Evolutionary conservation across 1,284 basidiomycete genomes (phyloP).

Genomic region (Irpex sp.): DNA sequence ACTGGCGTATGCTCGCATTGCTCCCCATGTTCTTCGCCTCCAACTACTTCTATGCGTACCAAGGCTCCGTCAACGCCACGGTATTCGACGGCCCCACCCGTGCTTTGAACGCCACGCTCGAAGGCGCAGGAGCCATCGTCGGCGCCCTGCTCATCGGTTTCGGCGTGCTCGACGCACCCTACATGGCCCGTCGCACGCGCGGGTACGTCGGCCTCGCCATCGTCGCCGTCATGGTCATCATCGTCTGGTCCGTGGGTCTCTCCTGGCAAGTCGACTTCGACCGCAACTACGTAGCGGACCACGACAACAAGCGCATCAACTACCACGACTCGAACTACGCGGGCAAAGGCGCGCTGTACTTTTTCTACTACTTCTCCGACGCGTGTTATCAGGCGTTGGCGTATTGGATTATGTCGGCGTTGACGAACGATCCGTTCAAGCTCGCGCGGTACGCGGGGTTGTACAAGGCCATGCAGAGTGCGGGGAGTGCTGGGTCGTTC

Average conservation of each 20-base stretch:
- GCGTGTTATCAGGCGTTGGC: constrained; percentile 35
- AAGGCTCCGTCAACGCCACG: constrained; percentile 31
- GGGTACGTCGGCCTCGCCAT: constrained; percentile 36
- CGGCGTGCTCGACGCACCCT: constrained; percentile 32
- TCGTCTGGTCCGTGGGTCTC: constrained; percentile 32
- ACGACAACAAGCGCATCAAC: constrained; percentile 23
- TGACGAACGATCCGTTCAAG: constrained; percentile 38
- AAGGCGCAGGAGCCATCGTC: constrained; percentile 35
- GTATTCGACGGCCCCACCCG: constrained; percentile 37
- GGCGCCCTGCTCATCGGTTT: constrained; percentile 38
- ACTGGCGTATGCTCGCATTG: constrained; percentile 34
- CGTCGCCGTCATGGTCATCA: constrained; percentile 28
- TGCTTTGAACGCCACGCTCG: constrained; percentile 36
- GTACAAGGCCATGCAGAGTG: constrained; percentile 37
- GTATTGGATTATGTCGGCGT: constrained; percentile 39
- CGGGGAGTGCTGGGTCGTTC: constrained; percentile 36
- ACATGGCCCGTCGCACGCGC: constrained; percentile 28
- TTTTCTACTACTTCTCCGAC: constrained; percentile 37
- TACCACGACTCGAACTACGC: constrained; percentile 28
- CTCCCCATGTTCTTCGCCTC: constrained; percentile 38
- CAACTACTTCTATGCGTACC: constrained; percentile 39
- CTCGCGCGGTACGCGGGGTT: constrained; percentile 37
- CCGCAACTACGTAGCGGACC: constrained; percentile 16
- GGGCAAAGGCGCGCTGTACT: constrained; percentile 33
- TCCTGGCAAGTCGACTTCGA: constrained; percentile 33